Evolutionary conservation across 768 basidiomycete genomes (phyloP), one percentile per base, ranked within the genome.

Genomic region (Amyloporia xantha): DNA sequence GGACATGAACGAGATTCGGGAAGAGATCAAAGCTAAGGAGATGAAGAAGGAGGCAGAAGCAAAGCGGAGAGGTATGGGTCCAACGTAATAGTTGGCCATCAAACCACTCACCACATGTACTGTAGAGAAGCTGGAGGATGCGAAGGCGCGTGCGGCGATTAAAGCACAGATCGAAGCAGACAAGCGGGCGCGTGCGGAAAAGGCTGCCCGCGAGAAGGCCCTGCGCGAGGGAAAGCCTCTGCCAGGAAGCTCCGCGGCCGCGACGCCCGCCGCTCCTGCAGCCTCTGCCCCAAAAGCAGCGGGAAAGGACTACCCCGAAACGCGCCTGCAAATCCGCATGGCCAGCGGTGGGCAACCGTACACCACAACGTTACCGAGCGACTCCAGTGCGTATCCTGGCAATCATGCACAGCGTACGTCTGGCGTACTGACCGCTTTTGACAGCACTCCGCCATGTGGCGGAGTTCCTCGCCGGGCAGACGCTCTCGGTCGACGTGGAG

Each of bases 101-200:
- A 33, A 7, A 33, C 30, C 30, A 33, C n/a, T 23, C 4, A n/a
- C 28, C 5, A 5, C 23, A 4, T 5, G n/a, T n/a, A 3, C 23
- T 9, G 35, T 59, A 94, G 95, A 97, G 59, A 98, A 97, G 70
- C 61, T 91, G 35, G 89, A 86, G 44, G 95, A 98, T 42, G 82
- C 83, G 10, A 84, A 82, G 59, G 94, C 92, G 1, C 82, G 72
- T 54, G 90, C 89, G 2, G 87, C 88, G 0, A 73, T 97, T 61
- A 92, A 91, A 62, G 90, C 87, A 1, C 93, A 96, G 64, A 96
- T 97, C 55, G 93, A 94, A 66, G 89, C 84, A 0, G 94, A 96
- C 71, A 98, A 93, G 70, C 79, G 79, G 45, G 84, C 80, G 7
- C 81, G 95, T 17, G 91, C 91, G 0, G 92, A 87, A 62, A 93